These are phyloP conservation scores for Phytophthora fragariae DNA, from an alignment of 352 stramenopile genomes.

Conservation along the genomic window DNA sequence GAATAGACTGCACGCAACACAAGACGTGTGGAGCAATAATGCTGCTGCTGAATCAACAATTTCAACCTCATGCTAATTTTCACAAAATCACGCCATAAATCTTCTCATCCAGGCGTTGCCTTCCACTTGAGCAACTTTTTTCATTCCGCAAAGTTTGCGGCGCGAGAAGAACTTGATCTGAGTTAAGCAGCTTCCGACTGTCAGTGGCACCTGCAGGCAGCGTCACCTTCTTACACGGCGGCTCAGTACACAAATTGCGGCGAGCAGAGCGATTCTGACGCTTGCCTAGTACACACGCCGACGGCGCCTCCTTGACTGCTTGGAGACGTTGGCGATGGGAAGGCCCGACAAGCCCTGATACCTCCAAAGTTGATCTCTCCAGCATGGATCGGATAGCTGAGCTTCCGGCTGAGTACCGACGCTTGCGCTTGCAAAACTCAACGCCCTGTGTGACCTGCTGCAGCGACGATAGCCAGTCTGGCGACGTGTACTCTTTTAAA, in stretches of 20 bases:
- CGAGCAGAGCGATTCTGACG: slow-evolving; percentile 17
- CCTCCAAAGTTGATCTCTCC: slow-evolving; percentile 28
- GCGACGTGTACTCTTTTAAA: slow-evolving; percentile 77
- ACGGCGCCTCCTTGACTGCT: slow-evolving; percentile 11
- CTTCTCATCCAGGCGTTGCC: slow-evolving; percentile 52
- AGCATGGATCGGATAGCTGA: slow-evolving; percentile 28
- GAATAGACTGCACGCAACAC: slow-evolving; percentile 10
- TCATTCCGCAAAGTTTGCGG: slow-evolving; percentile 16
- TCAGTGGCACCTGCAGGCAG: background rate
- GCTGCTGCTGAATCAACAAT: background rate
- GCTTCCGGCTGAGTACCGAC: slow-evolving; percentile 47
- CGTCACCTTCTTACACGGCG: slow-evolving; percentile 30
- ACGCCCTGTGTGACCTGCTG: slow-evolving; percentile 54
- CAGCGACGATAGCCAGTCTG: slow-evolving; percentile 67
- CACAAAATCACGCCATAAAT: slow-evolving; percentile 24
- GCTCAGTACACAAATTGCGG: slow-evolving; percentile 17
- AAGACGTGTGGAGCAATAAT: background rate
- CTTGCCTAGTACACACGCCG: slow-evolving; percentile 31
- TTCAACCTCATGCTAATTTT: background rate
- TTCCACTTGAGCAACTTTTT: slow-evolving; percentile 60
- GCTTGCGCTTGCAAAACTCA: slow-evolving; percentile 44
- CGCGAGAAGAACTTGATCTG: slow-evolving; percentile 26
- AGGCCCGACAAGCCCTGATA: background rate
- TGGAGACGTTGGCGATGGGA: slow-evolving; percentile 25
- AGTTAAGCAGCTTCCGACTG: slow-evolving; percentile 12